These are phyloP conservation scores for Taxawa tesnikishii DNA, from an alignment of 2,329 filamentous ascomycete species.

Conservation along the genomic window DNA sequence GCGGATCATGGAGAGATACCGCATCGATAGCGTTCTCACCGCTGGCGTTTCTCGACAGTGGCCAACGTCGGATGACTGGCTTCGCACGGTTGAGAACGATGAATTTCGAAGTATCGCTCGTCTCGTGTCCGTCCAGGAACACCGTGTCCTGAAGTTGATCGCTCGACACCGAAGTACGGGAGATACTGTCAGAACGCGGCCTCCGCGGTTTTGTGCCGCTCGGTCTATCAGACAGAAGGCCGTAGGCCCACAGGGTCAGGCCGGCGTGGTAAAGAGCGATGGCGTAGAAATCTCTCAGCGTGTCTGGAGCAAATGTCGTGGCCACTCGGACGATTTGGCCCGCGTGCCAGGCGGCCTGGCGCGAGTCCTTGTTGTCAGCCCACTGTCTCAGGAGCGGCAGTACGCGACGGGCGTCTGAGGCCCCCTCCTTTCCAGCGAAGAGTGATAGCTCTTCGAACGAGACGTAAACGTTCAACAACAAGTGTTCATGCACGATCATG, in stretches of 20 bases:
- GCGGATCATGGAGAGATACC: constrained; percentile 38
- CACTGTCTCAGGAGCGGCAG: constrained; percentile 45
- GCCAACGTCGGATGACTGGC: constrained; percentile 35
- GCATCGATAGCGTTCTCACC: constrained; percentile 12
- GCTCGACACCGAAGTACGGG: too few relatives aligned
- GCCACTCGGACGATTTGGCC: constrained; percentile 52
- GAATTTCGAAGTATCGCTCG: constrained; percentile 42
- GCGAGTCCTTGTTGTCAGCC: constrained; percentile 39
- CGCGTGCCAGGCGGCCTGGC: constrained; percentile 51
- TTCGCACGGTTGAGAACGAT: constrained; percentile 43
- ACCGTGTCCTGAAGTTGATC: constrained; percentile 2
- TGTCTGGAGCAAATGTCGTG: constrained; percentile 13
- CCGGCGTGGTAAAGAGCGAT: constrained; percentile 55
- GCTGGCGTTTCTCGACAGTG: constrained; percentile 26
- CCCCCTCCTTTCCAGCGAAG: constrained; percentile 52
- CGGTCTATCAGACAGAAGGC: constrained; percentile 30
- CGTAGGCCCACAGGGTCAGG: constrained; percentile 56
- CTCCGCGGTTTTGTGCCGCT: constrained; percentile 10
- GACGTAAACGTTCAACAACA: constrained; percentile 24
- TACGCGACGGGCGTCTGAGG: constrained; percentile 47
- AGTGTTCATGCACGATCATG: not conserved
- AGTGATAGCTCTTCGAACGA: constrained; percentile 51
- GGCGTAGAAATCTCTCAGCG: constrained; percentile 48
- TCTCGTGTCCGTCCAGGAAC: constrained; percentile 41
- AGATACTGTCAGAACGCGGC: not conserved